phyloP scores from a whole-genome alignment of 176 grass and related monocot genomes.

The Oryza coarctata region DNA sequence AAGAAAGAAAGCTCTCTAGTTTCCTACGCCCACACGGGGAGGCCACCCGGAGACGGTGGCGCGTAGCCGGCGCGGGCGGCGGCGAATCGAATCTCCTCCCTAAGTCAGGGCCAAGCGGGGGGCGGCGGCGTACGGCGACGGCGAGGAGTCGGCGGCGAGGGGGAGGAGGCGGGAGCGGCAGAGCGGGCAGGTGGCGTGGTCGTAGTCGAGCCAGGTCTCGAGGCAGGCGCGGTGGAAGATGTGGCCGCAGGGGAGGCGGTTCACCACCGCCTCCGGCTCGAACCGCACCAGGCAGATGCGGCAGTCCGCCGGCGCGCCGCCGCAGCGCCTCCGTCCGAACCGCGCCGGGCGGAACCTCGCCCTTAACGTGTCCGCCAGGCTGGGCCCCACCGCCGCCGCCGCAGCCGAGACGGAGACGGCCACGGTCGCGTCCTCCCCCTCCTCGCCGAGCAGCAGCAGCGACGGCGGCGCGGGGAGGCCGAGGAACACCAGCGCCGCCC shows the following conservation, averaged over 20 bases:
- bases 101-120: background rate
- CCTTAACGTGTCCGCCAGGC: constrained; percentile 43
- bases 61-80: constrained; percentile 34
- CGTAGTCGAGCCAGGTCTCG: constrained; percentile 83
- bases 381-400: background rate
- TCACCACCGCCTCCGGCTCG: constrained; percentile 62
- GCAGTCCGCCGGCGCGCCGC: constrained; percentile 34
- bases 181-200: constrained; percentile 82
- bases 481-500: constrained; percentile 49
- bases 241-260: constrained; percentile 78
- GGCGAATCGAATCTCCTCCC: background rate
- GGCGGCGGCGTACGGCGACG: background rate
- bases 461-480: constrained; percentile 37
- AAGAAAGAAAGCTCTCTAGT: background rate
- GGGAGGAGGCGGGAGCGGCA: constrained; percentile 65
- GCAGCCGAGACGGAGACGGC: background rate
- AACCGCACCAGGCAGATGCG: constrained; percentile 76
- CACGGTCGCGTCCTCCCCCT: constrained; percentile 23
- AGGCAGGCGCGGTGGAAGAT: constrained; percentile 79
- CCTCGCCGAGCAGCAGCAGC: background rate
- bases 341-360: constrained; percentile 40
- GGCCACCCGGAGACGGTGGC: constrained; percentile 49
- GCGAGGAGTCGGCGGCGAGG: background rate
- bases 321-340: constrained; percentile 33
- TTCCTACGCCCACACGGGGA: constrained; percentile 45